Evolutionary conservation across 495 filamentous ascomycete genomes (phyloP), one percentile per base, ranked within the genome.

Genomic region (Copromyces sp.): DNA sequence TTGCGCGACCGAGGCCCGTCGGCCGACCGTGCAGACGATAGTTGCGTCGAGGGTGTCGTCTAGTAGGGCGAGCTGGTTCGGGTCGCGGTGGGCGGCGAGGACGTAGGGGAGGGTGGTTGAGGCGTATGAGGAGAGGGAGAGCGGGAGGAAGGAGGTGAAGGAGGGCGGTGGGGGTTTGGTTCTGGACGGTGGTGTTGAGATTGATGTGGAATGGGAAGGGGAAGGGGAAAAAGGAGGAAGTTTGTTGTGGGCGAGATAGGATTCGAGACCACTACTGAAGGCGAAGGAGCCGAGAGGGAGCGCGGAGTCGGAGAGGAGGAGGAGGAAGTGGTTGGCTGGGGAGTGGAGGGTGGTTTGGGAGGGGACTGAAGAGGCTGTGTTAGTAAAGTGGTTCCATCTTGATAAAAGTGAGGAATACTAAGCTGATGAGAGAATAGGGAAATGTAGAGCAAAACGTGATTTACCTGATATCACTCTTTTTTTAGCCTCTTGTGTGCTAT

Each of bases 281-380:
- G 95, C 95, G 83, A 99, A 99, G 47, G 94, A 96, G 77, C 96
- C 96, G 0, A 99, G 85, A 9, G 95, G 95, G 9, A 99, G 90
- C 44, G 95, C 95, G 9, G 95, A 97, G 86, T 99, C 95, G 41
- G 95, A 91, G 76, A 99, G 91, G 14, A 98, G 89, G 69, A 98
- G 90, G 73, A 98, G 91, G 71, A 93, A 88, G 82, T 98, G 95
- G 39, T 85, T 83, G 1, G 82, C 73, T 39, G 70, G 75, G 72
- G 75, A 41, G 68, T 53, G 65, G 53, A 61, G 53, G 68, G 68
- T 47, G 17, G 74, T n/a, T 11, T 32, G 16, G 39, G 41, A 47
- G 68, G 70, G 69, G 4, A 42, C 45, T 53, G 69, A 44, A n/a
- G 41, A 45, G 35, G 14, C 9, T 42, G 24, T 7, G 68, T 65